Evolutionary conservation across 176 grass and related monocot genomes (phyloP), one percentile per base, ranked within the genome.

Genomic region (Oryza glaberrima): DNA sequence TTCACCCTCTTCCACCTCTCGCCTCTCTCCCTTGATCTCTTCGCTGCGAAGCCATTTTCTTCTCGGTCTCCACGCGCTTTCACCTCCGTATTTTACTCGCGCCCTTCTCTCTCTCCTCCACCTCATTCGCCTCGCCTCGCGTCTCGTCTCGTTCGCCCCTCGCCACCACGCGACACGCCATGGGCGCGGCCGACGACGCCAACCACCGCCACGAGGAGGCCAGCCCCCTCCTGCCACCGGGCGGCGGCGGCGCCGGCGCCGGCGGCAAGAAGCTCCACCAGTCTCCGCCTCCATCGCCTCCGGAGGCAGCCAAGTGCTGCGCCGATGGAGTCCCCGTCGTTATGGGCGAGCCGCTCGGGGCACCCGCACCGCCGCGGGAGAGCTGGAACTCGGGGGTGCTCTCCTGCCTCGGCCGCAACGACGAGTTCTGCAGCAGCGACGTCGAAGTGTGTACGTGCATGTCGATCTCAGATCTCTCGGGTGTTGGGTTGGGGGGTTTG

Each of bases 391-490:
- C 96, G n/a, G 91, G 93, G 26, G 15, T 95, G 76, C 87, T 98
- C 56, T 91, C 85, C 76, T 98, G 93, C 91, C 65, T 93, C 22
- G 93, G 95, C 43, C 91, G 93, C 67, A 86, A 90, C 77, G 95
- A 98, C 66, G 87, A 94, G 77, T 95, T 98, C 91, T 90, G 88
- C 76, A 95, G 95, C 95, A 98, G 95, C 91, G 95, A 98, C 85
- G 25, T 98, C 45, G 95, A 98, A 95, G 95, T 98, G 23, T 98
- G 95, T 98, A 92, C 38, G 95, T 93, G 19, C 22, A 16, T 22
- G n/a, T 72, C 9, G 13, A 6, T 6, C 78, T 54, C 14, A 41
- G 47, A 70, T 88, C 49, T 70, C 69, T 43, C 26, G 1, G 49
- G 30, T 70, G 36, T 4, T 1, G 22, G 65, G 23, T 44, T 36